Evolutionary conservation across 306 rosid genomes (phyloP).

Genomic region (Trifolium dubium): DNA sequence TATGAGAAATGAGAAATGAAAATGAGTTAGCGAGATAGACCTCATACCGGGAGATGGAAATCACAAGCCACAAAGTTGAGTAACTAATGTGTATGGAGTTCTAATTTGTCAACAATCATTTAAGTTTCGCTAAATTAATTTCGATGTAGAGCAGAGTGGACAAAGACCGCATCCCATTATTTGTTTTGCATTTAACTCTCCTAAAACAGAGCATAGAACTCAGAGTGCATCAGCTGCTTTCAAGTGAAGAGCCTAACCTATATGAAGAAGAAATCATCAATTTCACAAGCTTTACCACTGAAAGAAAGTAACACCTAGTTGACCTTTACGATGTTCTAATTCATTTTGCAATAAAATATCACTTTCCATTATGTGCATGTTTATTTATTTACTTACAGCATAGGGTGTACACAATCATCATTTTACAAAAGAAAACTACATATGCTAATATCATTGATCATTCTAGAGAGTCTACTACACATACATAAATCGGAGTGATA

Average conservation of each 20-base stretch:
- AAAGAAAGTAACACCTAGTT: constrained; percentile 23
- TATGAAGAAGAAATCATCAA: constrained; percentile 33
- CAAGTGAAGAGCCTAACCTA: constrained; percentile 23
- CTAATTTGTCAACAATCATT: constrained; percentile 17
- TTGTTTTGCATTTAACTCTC: constrained; percentile 31
- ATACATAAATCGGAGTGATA: not conserved
- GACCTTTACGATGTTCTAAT: constrained; percentile 4
- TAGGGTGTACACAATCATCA: too few species aligned
- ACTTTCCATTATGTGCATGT: not conserved
- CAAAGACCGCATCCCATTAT: constrained; percentile 16
- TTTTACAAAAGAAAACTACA: not conserved
- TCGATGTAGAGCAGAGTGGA: constrained; percentile 25
- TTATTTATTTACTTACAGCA: constrained; percentile 4
- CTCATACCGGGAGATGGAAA: not conserved
- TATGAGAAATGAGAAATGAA: constrained; percentile 7
- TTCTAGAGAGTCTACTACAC: not conserved
- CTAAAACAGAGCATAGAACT: constrained; percentile 11
- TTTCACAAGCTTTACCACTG: constrained; percentile 28
- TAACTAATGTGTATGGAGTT: constrained; percentile 15
- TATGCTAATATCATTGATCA: constrained; percentile 9
- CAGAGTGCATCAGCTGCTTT: constrained; percentile 36
- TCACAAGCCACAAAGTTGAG: constrained; percentile 22
- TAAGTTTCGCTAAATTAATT: constrained; percentile 19
- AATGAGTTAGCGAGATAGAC: not conserved
- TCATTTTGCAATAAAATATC: constrained; percentile 24